Percentiles rank a stretch among this genome's conserved stretches.
Conservation (phyloP, 345 rosid genomes). For the Gossypium herbaceum region DNA sequence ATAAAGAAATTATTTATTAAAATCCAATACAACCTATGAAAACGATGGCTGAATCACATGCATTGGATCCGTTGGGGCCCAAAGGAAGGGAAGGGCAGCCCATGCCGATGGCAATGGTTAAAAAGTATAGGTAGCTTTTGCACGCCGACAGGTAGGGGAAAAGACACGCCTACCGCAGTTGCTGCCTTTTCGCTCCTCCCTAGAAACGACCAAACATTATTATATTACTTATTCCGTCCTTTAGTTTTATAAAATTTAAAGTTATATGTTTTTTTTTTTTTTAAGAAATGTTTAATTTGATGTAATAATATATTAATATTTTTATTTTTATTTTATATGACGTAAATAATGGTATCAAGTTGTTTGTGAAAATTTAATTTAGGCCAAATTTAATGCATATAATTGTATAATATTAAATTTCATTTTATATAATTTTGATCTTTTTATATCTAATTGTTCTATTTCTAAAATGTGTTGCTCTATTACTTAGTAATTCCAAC, state of each 20-base stretch:
- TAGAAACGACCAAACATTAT: neutral
- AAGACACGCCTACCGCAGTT: neutral
- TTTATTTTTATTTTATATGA: no score
- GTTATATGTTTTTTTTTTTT: no score
- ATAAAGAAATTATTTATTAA: neutral
- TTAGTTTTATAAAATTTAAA: neutral
- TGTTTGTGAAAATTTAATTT: no score
- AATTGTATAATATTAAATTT: no score
- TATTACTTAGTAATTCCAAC: no score
- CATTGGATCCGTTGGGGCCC: neutral
- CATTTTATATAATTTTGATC: no score
- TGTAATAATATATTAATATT: no score
- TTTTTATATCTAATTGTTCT: no score
- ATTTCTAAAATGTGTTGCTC: no score
- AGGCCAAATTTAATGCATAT: no score
- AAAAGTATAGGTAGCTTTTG: neutral
- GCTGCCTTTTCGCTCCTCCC: neutral
- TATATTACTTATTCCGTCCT: neutral
- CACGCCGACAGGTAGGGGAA: neutral
- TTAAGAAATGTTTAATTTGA: no score
- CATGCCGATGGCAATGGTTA: neutral
- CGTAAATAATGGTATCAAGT: no score
- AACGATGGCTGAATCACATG: neutral
- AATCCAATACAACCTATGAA: neutral
- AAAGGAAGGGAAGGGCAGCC: conserved; percentile 2